Conservation (phyloP, 331 rosid genomes). For the Malus hybrid region DNA sequence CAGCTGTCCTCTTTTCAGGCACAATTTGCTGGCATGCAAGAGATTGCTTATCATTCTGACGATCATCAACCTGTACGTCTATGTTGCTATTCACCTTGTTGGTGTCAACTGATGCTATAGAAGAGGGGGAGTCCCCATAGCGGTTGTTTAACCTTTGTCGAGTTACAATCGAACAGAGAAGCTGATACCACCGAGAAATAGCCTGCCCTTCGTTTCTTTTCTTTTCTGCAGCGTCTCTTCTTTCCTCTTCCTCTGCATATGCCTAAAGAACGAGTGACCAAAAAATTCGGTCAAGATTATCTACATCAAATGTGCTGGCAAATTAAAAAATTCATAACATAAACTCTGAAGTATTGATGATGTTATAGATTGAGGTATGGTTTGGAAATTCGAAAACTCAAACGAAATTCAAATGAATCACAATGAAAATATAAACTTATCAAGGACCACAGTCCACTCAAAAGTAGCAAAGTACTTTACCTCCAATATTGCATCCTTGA, state of each 20-base stretch:
- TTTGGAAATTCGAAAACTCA: not conserved
- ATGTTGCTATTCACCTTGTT: constrained; percentile 14
- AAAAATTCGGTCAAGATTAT: not conserved
- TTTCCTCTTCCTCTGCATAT: constrained; percentile 68
- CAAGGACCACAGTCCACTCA: constrained; percentile 8
- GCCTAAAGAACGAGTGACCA: constrained; percentile 38
- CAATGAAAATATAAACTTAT: not conserved
- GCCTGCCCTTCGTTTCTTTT: constrained; percentile 62
- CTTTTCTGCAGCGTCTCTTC: constrained; percentile 62
- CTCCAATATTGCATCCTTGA: constrained; percentile 70
- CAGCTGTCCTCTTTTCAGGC: constrained; percentile 1
- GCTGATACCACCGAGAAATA: constrained; percentile 83
- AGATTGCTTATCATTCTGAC: constrained; percentile 19
- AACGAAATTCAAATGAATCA: not conserved
- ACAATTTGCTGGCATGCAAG: constrained; percentile 10
- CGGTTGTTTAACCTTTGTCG: constrained; percentile 72
- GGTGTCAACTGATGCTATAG: constrained; percentile 18
- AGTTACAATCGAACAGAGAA: constrained; percentile 73
- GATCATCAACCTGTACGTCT: constrained; percentile 20
- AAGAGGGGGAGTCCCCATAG: constrained; percentile 36
- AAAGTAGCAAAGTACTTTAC: constrained; percentile 25
- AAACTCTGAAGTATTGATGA: not conserved
- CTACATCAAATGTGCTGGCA: not conserved
- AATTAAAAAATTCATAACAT: not conserved
- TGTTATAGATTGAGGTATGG: not conserved